Base-by-base conservation (phyloP, 129 eudicot genomes). In the Solidago caesia region DNA sequence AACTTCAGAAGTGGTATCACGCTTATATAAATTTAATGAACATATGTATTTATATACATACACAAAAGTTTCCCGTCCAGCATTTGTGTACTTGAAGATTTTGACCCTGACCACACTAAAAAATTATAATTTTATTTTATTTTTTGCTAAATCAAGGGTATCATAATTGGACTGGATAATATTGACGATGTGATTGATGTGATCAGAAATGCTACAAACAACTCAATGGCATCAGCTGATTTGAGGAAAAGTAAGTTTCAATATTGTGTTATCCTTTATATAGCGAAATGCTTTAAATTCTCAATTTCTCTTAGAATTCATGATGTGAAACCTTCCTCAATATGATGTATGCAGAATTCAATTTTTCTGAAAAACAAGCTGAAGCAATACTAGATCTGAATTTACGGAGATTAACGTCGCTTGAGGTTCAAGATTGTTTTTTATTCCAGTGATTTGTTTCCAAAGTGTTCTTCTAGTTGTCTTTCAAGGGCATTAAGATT, bases 281-380 rank as follows among this genome's bases (percentile, higher is more conserved):
- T 7, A 51, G 43, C 10, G 15, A 44, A 59, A n/a, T 64, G 67
- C 43, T 63, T 41, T 21, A 42, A 72, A n/a, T 63, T 42, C 42
- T 67, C 27, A 70, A 65, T 15, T 62, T 65, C 29, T 51, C 52
- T 8, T 27, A 4, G 21, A 46, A n/a, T 6, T 48, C 61, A 69
- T 69, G 25, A 21, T 68, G 12, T 48, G 7, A 49, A 49, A 49
- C 29, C 62, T 29, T 12, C 14, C 11, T 44, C 33, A n/a, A 33
- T 27, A 42, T 68, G 44, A 69, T 72, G 70, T 63, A 64, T 64
- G 83, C 91, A 95, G 99, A 77, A 78, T 88, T 88, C 55, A 79
- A 78, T 67, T 84, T 95, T 77, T 83, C 97, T 65, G 97, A 91
- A 68, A 95, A 95, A 84, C 99, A 95, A 87, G 94, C 99, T 27